A percentile compares a stretch with the other conserved stretches of the same genome.
Evolutionary conservation across 768 basidiomycete genomes (phyloP).

Genomic region (Panaeolus papilionaceus): DNA sequence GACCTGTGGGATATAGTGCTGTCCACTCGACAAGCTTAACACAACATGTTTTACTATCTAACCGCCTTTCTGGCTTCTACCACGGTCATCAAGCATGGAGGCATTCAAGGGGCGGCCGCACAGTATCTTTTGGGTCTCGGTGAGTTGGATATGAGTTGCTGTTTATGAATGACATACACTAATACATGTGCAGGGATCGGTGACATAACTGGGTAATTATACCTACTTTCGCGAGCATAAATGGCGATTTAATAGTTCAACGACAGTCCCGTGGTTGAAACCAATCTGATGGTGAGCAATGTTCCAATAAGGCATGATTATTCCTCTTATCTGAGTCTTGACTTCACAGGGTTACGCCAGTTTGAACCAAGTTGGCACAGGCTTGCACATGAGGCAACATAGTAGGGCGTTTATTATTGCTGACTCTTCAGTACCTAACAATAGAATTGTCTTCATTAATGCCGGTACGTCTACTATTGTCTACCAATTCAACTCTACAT

Average conservation of each 20-base stretch:
- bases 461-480: slow-evolving; percentile 50
- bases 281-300: slow-evolving; percentile 75
- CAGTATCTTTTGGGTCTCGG: slow-evolving; percentile 68
- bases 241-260: slow-evolving; percentile 20
- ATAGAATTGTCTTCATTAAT: slow-evolving; percentile 78
- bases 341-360: slow-evolving; percentile 69
- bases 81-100: slow-evolving; percentile 37
- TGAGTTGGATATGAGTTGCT: slow-evolving; percentile 34
- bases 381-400: slow-evolving; percentile 81
- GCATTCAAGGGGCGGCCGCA: slow-evolving; percentile 40
- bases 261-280: slow-evolving; percentile 75
- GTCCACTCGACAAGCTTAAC: slow-evolving; percentile 45
- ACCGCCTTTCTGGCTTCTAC: slow-evolving; percentile 47
- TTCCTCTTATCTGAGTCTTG: not conserved
- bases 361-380: slow-evolving; percentile 69
- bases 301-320: not conserved
- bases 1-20: slow-evolving; percentile 44
- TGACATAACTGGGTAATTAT: slow-evolving; percentile 73
- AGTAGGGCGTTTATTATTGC: slow-evolving; percentile 81
- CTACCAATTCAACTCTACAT: not conserved
- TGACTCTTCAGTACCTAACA: slow-evolving; percentile 57
- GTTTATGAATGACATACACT: slow-evolving; percentile 7
- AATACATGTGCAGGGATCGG: slow-evolving; percentile 55
- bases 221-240: slow-evolving; percentile 17
- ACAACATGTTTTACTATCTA: slow-evolving; percentile 47